These are phyloP conservation scores for Hanseniaspora taiwanica DNA, from an alignment of 805 yeast species.

Conservation along the genomic window DNA sequence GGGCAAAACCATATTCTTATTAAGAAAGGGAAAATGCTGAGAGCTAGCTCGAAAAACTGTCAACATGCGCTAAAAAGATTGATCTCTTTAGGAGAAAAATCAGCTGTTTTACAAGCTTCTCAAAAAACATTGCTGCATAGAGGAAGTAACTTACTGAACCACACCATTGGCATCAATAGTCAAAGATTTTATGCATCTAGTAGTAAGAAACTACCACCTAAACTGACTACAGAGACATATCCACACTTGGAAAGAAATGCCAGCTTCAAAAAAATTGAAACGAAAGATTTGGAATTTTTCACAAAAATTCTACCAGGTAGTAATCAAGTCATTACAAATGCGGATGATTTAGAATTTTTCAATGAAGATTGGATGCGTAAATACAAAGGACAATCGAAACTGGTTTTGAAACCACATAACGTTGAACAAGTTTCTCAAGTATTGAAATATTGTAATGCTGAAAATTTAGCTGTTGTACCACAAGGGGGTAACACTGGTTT, in stretches of 20 bases:
- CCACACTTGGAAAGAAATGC: constrained; percentile 40
- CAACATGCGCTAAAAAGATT: no score
- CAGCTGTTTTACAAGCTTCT: no score
- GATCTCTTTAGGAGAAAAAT: no score
- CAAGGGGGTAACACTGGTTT: constrained; percentile 97
- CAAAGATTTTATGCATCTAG: background rate
- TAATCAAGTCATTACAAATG: constrained; percentile 18
- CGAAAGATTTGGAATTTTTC: constrained; percentile 50
- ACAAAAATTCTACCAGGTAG: constrained; percentile 40
- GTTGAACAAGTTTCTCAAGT: constrained; percentile 67
- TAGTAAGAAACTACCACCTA: constrained; percentile 12
- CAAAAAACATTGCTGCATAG: no score
- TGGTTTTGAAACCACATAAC: constrained; percentile 73
- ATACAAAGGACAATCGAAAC: constrained; percentile 72
- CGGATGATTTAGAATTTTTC: constrained; percentile 51
- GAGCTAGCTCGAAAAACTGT: no score
- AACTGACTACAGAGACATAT: constrained; percentile 59
- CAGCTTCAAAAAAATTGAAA: constrained; percentile 37
- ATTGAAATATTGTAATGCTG: constrained; percentile 65
- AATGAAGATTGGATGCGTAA: constrained; percentile 94
- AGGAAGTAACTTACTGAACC: no score
- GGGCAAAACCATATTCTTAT: no score
- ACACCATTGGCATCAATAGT: no score
- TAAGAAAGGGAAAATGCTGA: no score
- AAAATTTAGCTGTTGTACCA: constrained; percentile 75